A percentile compares a stretch with the other conserved stretches of the same genome.
phyloP scores from a whole-genome alignment of 2,329 filamentous ascomycete species.

The Metarhizium album region DNA sequence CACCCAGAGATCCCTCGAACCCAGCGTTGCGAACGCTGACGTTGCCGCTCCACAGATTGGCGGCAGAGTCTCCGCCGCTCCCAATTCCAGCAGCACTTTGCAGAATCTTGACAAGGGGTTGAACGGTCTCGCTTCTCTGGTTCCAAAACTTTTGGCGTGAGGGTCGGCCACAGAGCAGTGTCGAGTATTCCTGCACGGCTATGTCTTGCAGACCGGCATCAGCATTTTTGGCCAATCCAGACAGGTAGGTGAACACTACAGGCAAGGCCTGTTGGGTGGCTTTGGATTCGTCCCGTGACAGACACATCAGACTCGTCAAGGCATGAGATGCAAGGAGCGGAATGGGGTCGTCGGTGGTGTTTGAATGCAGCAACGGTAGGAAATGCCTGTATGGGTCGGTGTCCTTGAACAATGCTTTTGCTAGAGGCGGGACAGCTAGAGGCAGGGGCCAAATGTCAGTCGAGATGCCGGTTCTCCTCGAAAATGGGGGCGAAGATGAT shows the following conservation, averaged over 20 bases:
- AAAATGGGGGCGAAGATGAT: too few species aligned
- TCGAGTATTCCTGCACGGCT: conserved; percentile 83
- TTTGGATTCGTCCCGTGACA: conserved; percentile 49
- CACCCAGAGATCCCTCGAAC: conserved; percentile 54
- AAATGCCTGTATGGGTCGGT: conserved; percentile 73
- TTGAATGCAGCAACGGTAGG: conserved; percentile 74
- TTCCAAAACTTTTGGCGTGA: conserved; percentile 83
- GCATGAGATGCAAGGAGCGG: conserved; percentile 84
- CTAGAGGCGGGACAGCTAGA: conserved; percentile 67
- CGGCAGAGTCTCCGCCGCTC: conserved; percentile 52
- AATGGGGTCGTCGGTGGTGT: conserved; percentile 65
- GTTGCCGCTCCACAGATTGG: conserved; percentile 50
- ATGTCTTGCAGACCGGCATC: conserved; percentile 93
- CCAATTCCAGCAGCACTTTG: conserved; percentile 63
- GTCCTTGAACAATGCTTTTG: conserved; percentile 64
- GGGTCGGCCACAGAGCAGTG: conserved; percentile 63
- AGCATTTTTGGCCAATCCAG: conserved; percentile 68
- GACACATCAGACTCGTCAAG: conserved; percentile 65
- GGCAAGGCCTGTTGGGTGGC: conserved; percentile 71
- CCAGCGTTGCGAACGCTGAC: conserved; percentile 45
- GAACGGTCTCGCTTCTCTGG: conserved; percentile 74
- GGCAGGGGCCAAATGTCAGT: not conserved
- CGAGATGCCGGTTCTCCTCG: too few species aligned
- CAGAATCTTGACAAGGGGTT: conserved; percentile 73
- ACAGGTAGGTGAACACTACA: conserved; percentile 75